Conservation (phyloP, 805 yeast species). For the Metschnikowia noctiluminum region DNA sequence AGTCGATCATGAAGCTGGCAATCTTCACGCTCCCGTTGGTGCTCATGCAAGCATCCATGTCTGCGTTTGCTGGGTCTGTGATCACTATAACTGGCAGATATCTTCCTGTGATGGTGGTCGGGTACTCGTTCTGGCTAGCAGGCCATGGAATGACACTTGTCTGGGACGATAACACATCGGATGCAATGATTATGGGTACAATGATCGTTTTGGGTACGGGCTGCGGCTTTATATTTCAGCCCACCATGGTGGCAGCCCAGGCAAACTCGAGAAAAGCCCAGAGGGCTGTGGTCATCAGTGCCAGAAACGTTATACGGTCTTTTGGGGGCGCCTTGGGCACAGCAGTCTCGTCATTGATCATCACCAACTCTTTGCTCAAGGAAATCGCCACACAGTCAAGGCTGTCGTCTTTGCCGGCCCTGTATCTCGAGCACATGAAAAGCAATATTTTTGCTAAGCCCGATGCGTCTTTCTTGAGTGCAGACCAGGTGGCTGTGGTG, state of each 20-base stretch:
- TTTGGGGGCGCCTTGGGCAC: slow-evolving; percentile 64
- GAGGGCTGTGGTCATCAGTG: slow-evolving; percentile 55
- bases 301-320: slow-evolving; percentile 54
- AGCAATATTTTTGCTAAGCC: slow-evolving; percentile 29
- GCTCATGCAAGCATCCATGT: slow-evolving; percentile 38
- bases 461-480: slow-evolving; percentile 21
- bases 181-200: slow-evolving; percentile 35
- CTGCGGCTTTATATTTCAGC: slow-evolving; percentile 51
- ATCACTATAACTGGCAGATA: slow-evolving; percentile 44
- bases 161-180: slow-evolving; percentile 27
- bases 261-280: slow-evolving; percentile 50
- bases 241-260: slow-evolving; percentile 53
- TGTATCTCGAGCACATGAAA: slow-evolving; percentile 23
- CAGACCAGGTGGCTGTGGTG: slow-evolving; percentile 20
- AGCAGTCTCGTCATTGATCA: slow-evolving; percentile 42
- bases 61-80: slow-evolving; percentile 45
- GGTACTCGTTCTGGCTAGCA: slow-evolving; percentile 41
- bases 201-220: slow-evolving; percentile 40
- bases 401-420: neutral
- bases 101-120: slow-evolving; percentile 37
- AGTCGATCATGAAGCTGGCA: slow-evolving; percentile 39
- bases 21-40: slow-evolving; percentile 39
- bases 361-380: slow-evolving; percentile 32
- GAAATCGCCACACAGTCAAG: slow-evolving; percentile 16
- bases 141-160: slow-evolving; percentile 40